These are phyloP conservation scores for Huntiella abstrusa DNA, from an alignment of 2,329 filamentous ascomycete genomes.

Conservation along the genomic window DNA sequence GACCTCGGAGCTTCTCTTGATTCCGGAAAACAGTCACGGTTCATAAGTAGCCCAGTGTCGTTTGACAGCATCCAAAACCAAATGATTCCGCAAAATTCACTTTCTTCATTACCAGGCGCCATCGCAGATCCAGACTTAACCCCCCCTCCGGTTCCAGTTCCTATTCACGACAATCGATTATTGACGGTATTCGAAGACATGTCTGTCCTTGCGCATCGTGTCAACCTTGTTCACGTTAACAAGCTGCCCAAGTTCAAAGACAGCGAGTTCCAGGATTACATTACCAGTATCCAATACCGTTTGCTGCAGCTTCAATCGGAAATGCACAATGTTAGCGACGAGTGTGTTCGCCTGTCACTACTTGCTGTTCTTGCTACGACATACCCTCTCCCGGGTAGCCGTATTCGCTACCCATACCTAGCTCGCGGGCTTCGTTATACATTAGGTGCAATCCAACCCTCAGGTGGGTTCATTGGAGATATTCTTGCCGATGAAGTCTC, in stretches of 20 bases:
- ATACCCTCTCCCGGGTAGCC: conserved; percentile 9
- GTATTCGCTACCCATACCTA: conserved; percentile 9
- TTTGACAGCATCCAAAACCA: conserved; percentile 8
- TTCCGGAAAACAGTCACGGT: conserved; percentile 6
- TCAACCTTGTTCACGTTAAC: conserved; percentile 8
- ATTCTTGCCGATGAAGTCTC: not conserved
- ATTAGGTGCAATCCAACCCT: conserved; percentile 7
- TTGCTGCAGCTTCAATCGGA: conserved; percentile 7
- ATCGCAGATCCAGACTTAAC: not conserved
- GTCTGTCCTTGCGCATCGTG: conserved; percentile 4
- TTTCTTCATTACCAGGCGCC: not conserved
- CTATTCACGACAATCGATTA: conserved; percentile 6
- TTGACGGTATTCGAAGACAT: conserved; percentile 11
- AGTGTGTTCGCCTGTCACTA: conserved; percentile 7
- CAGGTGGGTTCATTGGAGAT: not conserved
- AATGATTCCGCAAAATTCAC: conserved; percentile 2
- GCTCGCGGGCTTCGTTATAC: conserved; percentile 7
- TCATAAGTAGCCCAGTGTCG: conserved; percentile 5
- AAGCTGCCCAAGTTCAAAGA: conserved; percentile 7
- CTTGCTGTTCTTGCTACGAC: conserved; percentile 10
- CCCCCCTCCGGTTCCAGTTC: conserved; percentile 1
- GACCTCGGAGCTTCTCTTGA: conserved; percentile 8
- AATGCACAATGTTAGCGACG: conserved; percentile 5
- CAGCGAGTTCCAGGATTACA: conserved; percentile 9
- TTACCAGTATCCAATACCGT: conserved; percentile 8